Conservation (phyloP, 2,329 filamentous ascomycete species). For the Paraphaeosphaeria sporulosa region DNA sequence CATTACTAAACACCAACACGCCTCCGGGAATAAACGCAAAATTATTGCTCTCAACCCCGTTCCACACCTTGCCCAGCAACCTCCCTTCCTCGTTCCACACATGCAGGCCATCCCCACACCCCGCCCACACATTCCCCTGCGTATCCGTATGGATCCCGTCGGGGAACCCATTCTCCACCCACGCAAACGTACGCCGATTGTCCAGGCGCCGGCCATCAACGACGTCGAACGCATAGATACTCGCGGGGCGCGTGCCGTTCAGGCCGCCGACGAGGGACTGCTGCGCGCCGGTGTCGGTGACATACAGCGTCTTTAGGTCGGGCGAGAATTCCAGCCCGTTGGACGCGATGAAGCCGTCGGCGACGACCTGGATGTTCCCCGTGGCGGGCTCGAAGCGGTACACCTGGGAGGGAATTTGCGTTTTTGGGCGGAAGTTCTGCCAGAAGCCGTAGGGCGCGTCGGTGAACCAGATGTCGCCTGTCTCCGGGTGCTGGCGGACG, state of each 20-base stretch:
- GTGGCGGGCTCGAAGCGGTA: constrained; percentile 55
- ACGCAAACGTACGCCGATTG: constrained; percentile 62
- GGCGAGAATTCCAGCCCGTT: constrained; percentile 58
- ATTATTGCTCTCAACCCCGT: constrained; percentile 51
- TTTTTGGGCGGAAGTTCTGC: constrained; percentile 40
- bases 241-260: constrained; percentile 51
- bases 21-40: constrained; percentile 47
- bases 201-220: constrained; percentile 46
- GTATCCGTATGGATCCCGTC: constrained; percentile 66
- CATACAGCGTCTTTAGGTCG: constrained; percentile 54
- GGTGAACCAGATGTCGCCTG: constrained; percentile 60
- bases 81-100: constrained; percentile 61
- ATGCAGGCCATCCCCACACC: constrained; percentile 63
- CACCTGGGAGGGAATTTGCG: constrained; percentile 44
- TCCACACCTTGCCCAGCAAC: constrained; percentile 65
- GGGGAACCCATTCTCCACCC: constrained; percentile 60
- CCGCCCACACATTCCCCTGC: constrained; percentile 64
- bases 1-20: constrained; percentile 46
- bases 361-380: constrained; percentile 51
- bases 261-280: constrained; percentile 21
- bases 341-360: constrained; percentile 51
- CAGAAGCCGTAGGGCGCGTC: constrained; percentile 51
- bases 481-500: constrained; percentile 50
- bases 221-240: constrained; percentile 55
- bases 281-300: constrained; percentile 58